A percentile compares a stretch with the other conserved stretches of the same genome.
Evolutionary conservation across 768 basidiomycete genomes (phyloP).

Genomic region (Mycena crocata): DNA sequence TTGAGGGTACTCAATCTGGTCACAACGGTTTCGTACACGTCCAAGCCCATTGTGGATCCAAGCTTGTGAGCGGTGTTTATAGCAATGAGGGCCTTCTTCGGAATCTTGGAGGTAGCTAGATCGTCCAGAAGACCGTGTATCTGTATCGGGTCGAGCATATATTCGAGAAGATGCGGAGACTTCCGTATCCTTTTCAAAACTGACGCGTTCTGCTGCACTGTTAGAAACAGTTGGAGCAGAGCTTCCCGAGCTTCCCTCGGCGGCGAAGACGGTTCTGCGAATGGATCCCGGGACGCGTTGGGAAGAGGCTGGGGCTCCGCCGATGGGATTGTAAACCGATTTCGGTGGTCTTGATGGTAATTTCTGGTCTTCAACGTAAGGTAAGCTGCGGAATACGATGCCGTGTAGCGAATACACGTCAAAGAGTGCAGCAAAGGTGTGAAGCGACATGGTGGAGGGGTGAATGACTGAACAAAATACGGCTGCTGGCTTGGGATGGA

Average conservation of each 20-base stretch:
- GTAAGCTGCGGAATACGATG: not conserved
- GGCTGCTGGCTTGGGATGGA: not conserved
- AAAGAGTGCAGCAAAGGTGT: slow-evolving; percentile 34
- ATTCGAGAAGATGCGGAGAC: slow-evolving; percentile 13
- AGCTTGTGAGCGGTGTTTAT: slow-evolving; percentile 61
- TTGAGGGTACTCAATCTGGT: slow-evolving; percentile 58
- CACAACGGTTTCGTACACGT: slow-evolving; percentile 69
- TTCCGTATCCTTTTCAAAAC: slow-evolving; percentile 7
- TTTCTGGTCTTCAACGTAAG: not conserved
- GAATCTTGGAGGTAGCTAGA: slow-evolving; percentile 47
- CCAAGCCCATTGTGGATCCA: slow-evolving; percentile 62
- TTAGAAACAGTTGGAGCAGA: slow-evolving; percentile 20
- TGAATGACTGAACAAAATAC: slow-evolving; percentile 21
- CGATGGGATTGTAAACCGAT: not conserved
- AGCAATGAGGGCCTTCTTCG: slow-evolving; percentile 55
- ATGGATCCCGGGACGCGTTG: not conserved
- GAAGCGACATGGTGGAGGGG: slow-evolving; percentile 35
- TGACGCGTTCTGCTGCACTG: slow-evolving; percentile 9
- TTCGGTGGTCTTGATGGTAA: slow-evolving; percentile 11
- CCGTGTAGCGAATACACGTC: slow-evolving; percentile 29
- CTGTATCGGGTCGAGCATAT: slow-evolving; percentile 48
- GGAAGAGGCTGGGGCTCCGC: not conserved
- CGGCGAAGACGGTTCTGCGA: not conserved
- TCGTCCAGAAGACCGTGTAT: slow-evolving; percentile 45
- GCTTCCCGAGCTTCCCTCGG: slow-evolving; percentile 5